A percentile compares a stretch with the other conserved stretches of the same genome.
Conservation (phyloP, 2,329 filamentous ascomycete genomes). For the Bertia moriformis region DNA sequence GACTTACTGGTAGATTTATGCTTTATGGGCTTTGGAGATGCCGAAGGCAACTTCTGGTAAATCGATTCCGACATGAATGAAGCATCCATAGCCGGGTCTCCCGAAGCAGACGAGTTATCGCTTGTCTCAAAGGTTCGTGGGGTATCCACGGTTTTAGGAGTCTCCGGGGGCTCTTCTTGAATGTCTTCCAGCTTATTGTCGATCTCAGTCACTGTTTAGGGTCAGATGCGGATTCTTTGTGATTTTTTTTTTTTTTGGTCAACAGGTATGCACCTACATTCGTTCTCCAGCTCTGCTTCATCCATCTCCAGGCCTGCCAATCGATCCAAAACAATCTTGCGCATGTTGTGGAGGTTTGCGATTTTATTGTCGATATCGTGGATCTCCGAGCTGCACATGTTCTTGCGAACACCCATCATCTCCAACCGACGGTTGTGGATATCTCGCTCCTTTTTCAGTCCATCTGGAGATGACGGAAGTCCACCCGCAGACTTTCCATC, state of each 20-base stretch:
- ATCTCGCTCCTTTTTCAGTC: conserved; percentile 46
- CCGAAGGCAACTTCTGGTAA: background rate
- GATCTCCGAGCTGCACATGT: conserved; percentile 64
- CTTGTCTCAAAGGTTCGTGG: background rate
- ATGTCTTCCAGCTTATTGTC: background rate
- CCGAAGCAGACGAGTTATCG: background rate
- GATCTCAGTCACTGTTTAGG: background rate
- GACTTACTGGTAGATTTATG: background rate
- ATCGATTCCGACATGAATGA: conserved; percentile 1
- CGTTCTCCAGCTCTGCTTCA: conserved; percentile 54
- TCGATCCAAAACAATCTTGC: conserved; percentile 55
- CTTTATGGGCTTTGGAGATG: background rate
- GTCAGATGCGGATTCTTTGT: background rate
- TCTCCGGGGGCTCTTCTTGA: background rate
- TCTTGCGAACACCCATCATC: conserved; percentile 60
- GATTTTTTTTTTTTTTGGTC: no score
- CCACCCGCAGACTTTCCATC: conserved; percentile 26
- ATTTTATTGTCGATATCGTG: conserved; percentile 64
- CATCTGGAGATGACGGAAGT: conserved; percentile 34
- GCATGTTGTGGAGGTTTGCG: conserved; percentile 56
- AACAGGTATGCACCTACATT: conserved; percentile 23
- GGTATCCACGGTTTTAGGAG: background rate
- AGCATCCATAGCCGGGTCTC: background rate
- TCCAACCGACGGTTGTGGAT: conserved; percentile 47
- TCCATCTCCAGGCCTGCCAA: conserved; percentile 55